A percentile compares a stretch with the other conserved stretches of the same genome.
phyloP scores from a whole-genome alignment of 306 rosid genomes.

The Prunus kanzakura region DNA sequence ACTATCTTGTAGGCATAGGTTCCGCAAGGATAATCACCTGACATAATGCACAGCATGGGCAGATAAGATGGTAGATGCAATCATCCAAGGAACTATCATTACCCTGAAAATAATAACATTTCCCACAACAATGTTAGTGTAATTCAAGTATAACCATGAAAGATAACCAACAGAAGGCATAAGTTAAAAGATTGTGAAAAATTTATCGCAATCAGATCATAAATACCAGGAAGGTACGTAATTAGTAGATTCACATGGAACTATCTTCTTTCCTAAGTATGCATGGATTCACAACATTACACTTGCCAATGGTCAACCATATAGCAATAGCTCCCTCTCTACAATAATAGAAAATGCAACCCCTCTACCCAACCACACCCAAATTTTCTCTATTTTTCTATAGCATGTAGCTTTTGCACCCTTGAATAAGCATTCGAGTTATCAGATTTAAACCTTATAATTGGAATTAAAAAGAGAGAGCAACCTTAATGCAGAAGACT shows the following conservation, averaged over 20 bases:
- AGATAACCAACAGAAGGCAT: not conserved
- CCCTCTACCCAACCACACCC: not conserved
- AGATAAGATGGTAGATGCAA: constrained; percentile 53
- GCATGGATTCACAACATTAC: not conserved
- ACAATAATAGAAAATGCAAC: not conserved
- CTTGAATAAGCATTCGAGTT: not conserved
- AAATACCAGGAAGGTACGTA: not conserved
- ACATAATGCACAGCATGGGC: constrained; percentile 56
- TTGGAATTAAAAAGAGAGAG: too few species aligned
- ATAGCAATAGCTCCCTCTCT: not conserved
- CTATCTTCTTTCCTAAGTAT: not conserved
- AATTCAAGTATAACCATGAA: constrained; percentile 11
- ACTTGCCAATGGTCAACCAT: not conserved
- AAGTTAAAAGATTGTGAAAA: not conserved
- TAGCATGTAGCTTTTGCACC: not conserved
- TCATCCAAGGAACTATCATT: constrained; percentile 50
- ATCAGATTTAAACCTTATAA: not conserved
- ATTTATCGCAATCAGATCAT: not conserved
- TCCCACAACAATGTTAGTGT: not conserved
- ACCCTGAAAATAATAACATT: constrained; percentile 35
- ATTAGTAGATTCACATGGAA: not conserved
- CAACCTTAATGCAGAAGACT: not conserved
- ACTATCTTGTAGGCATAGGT: not conserved
- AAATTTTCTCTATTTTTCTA: not conserved
- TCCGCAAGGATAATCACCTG: constrained; percentile 33